Evolutionary conservation across 352 stramenopile genomes (phyloP).

Genomic region (Pythium pyrilobum): DNA sequence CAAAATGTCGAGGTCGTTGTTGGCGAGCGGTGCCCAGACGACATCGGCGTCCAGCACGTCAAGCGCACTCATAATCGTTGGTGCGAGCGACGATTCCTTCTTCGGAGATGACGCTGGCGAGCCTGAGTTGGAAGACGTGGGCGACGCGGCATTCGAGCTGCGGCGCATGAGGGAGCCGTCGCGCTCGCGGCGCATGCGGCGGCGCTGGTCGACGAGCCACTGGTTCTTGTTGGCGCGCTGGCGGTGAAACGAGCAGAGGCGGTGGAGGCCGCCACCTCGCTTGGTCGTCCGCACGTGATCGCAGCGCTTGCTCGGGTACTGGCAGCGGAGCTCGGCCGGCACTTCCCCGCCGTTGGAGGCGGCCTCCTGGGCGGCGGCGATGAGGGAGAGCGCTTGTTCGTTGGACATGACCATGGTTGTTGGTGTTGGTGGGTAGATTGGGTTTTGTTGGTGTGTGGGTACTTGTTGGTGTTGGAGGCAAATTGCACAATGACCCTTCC

Average conservation of each 20-base stretch:
- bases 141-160: too few relatives aligned
- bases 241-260: constrained; percentile 10
- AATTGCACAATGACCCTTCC: constrained; percentile 9
- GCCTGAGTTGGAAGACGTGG: neutral
- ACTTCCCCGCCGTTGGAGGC: constrained; percentile 4
- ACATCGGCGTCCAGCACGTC: constrained; percentile 3
- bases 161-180: constrained; percentile 1
- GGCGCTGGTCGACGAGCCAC: constrained; percentile 20
- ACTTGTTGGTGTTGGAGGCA: neutral
- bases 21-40: constrained; percentile 3
- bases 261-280: constrained; percentile 6
- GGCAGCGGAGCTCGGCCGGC: constrained; percentile 1
- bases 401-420: constrained; percentile 9
- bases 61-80: constrained; percentile 7
- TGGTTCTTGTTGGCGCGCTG: constrained; percentile 23
- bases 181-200: constrained; percentile 15
- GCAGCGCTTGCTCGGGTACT: constrained; percentile 14
- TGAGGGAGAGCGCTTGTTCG: constrained; percentile 2
- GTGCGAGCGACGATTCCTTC: neutral
- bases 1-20: neutral
- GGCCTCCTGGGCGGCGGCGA: constrained; percentile 1
- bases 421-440: too few relatives aligned
- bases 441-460: too few relatives aligned
- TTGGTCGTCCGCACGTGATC: constrained; percentile 11
- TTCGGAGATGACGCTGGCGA: neutral